phyloP scores from a whole-genome alignment of 495 filamentous ascomycete species.

The Neurospora africana region DNA sequence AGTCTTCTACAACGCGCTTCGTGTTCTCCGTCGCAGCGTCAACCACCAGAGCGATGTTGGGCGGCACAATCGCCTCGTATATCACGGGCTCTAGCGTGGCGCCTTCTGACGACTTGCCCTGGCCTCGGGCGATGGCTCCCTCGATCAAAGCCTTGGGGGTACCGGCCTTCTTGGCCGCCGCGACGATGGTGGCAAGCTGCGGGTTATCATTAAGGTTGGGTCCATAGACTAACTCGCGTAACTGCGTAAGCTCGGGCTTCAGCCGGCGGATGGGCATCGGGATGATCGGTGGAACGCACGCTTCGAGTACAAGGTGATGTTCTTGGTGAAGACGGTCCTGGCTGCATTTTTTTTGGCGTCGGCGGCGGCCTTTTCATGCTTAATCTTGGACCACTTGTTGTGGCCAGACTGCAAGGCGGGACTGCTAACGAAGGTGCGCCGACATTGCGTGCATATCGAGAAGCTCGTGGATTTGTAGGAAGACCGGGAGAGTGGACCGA shows the following conservation, averaged over 20 bases:
- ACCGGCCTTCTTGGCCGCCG: constrained; percentile 72
- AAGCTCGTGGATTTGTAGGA: constrained; percentile 3
- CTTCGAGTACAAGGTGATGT: constrained; percentile 43
- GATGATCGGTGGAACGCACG: constrained; percentile 23
- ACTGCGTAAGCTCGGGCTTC: constrained; percentile 5
- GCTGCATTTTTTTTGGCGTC: constrained; percentile 49
- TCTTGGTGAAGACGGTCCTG: constrained; percentile 35
- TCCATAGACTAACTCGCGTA: constrained; percentile 40
- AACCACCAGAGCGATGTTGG: constrained; percentile 67
- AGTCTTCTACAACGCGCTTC: constrained; percentile 55
- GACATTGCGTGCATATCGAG: constrained; percentile 32
- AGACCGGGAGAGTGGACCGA: neutral
- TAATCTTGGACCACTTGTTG: constrained; percentile 90
- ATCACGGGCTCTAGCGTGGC: constrained; percentile 61
- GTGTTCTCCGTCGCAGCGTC: constrained; percentile 72
- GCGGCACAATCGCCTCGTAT: constrained; percentile 74
- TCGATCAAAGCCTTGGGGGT: constrained; percentile 80
- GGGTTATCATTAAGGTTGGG: constrained; percentile 63
- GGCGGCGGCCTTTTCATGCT: constrained; percentile 79
- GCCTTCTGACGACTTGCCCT: constrained; percentile 65
- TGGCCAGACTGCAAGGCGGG: constrained; percentile 53
- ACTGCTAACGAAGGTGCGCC: constrained; percentile 43
- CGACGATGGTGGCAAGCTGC: constrained; percentile 58
- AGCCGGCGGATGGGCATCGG: constrained; percentile 4
- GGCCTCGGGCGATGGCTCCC: constrained; percentile 72